These are phyloP conservation scores for Balakata baccata DNA, from an alignment of 345 rosid species.

Conservation along the genomic window DNA sequence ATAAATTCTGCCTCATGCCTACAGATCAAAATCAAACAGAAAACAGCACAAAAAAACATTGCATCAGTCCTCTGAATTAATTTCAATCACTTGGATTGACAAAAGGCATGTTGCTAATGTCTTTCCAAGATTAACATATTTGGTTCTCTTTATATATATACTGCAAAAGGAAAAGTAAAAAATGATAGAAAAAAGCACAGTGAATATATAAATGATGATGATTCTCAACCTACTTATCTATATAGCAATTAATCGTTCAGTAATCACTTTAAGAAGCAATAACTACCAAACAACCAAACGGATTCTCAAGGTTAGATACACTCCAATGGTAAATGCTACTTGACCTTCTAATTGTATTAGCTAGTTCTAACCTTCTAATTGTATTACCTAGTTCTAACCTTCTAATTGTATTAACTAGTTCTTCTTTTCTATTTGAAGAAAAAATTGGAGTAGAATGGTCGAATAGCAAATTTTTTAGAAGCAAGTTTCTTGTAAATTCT, in stretches of 20 bases:
- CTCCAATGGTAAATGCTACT: background rate
- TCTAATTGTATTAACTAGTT: too few relatives aligned
- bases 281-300: background rate
- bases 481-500: background rate
- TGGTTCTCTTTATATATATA: background rate
- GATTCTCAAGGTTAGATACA: background rate
- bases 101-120: background rate
- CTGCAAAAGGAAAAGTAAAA: background rate
- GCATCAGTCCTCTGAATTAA: background rate
- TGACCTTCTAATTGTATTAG: background rate
- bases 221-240: background rate
- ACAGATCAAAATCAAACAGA: background rate
- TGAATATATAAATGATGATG: background rate
- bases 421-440: background rate
- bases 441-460: too few relatives aligned
- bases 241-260: background rate
- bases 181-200: background rate
- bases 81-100: background rate
- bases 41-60: background rate
- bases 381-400: background rate
- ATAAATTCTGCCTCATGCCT: constrained; percentile 20
- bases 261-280: background rate
- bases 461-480: background rate
- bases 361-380: background rate
- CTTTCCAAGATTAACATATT: background rate